Conservation (phyloP, 495 filamentous ascomycete species). For the Neurospora pannonica region DNA sequence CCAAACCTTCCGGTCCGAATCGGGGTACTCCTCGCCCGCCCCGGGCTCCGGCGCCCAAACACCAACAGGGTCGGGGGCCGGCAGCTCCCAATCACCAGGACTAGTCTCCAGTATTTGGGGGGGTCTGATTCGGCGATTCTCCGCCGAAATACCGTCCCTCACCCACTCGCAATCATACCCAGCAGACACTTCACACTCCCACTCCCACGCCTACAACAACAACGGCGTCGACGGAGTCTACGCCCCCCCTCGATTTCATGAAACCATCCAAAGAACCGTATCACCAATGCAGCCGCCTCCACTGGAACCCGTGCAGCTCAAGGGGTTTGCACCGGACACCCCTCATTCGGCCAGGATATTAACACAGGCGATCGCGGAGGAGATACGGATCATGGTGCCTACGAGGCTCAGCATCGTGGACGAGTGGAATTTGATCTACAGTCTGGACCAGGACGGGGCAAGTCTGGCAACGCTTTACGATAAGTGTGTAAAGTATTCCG, state of each 20-base stretch:
- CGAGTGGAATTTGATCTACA: conserved; percentile 78
- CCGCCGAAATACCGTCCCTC: conserved; percentile 12
- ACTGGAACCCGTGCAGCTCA: conserved; percentile 34
- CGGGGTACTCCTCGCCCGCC: conserved; percentile 8
- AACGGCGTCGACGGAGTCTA: conserved; percentile 34
- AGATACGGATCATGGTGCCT: conserved; percentile 84
- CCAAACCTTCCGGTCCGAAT: conserved; percentile 14
- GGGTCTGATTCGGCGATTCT: conserved; percentile 29
- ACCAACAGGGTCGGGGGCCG: conserved; percentile 15
- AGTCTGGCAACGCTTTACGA: conserved; percentile 82
- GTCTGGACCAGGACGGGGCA: conserved; percentile 85
- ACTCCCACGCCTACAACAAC: conserved; percentile 6
- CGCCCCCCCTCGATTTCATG: conserved; percentile 21
- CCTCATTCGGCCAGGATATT: conserved; percentile 42
- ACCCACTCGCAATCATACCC: conserved; percentile 5
- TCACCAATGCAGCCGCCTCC: conserved; percentile 34
- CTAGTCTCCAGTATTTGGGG: conserved; percentile 24
- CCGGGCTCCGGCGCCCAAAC: conserved; percentile 25
- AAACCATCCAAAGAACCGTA: conserved; percentile 13
- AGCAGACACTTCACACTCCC: conserved; percentile 16
- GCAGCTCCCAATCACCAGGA: conserved; percentile 8
- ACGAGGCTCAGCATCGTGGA: conserved; percentile 77
- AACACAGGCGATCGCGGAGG: conserved; percentile 69
- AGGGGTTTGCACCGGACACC: conserved; percentile 33
- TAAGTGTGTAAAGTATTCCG: conserved; percentile 50